phyloP scores from a whole-genome alignment of 306 rosid genomes.

The Sicyos baderoa region DNA sequence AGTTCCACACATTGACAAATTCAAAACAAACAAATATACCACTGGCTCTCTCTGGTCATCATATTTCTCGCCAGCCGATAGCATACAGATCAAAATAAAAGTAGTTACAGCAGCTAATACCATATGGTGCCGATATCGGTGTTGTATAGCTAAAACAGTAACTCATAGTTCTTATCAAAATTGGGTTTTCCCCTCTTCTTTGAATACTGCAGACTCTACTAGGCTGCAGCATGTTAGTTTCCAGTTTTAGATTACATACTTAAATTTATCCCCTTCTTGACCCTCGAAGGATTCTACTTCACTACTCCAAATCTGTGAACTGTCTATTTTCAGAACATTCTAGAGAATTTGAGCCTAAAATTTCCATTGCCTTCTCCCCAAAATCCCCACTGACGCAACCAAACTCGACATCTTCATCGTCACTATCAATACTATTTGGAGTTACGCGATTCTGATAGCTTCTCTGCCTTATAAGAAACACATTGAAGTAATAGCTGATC shows the following conservation, averaged over 20 bases:
- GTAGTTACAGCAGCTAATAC: neutral
- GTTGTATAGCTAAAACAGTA: neutral
- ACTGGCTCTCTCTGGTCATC: neutral
- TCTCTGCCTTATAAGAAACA: constrained; percentile 54
- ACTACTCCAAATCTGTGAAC: constrained; percentile 35
- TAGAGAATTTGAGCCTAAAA: constrained; percentile 23
- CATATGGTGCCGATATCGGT: neutral
- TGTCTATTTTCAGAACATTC: constrained; percentile 51
- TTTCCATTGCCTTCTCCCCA: constrained; percentile 37
- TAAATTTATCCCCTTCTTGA: neutral
- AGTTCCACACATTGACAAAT: neutral
- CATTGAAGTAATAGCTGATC: constrained; percentile 82
- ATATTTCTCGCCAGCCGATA: neutral
- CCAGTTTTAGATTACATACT: neutral
- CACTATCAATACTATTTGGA: constrained; percentile 55
- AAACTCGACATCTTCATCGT: constrained; percentile 69
- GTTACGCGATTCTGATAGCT: constrained; percentile 77
- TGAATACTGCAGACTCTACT: neutral
- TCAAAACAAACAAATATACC: neutral
- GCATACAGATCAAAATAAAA: neutral
- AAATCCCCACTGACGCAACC: constrained; percentile 51
- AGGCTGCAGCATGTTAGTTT: neutral
- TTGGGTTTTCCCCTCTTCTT: neutral
- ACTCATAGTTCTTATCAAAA: neutral
- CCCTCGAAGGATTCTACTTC: neutral